Evolutionary conservation across 2,329 filamentous ascomycete genomes (phyloP).

Genomic region (Pseudogymnoascus sp.): DNA sequence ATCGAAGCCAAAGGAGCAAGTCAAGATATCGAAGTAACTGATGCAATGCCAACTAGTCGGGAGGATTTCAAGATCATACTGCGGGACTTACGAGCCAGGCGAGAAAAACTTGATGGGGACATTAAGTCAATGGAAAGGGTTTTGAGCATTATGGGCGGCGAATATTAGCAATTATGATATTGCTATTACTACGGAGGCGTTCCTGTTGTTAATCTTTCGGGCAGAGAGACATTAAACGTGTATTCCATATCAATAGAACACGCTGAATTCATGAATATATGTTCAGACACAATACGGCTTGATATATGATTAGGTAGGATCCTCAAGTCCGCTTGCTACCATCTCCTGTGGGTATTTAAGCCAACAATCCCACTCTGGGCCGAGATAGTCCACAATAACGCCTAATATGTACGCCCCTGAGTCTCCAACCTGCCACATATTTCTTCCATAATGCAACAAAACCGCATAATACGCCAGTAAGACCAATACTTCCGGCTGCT

Average conservation of each 20-base stretch:
- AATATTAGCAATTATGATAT: background rate
- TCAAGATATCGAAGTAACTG: background rate
- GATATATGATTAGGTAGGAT: background rate
- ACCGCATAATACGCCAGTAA: slow-evolving; percentile 26
- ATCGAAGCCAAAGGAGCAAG: background rate
- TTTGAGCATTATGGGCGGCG: background rate
- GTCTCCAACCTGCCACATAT: slow-evolving; percentile 27
- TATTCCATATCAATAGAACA: background rate
- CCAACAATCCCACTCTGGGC: slow-evolving; percentile 2
- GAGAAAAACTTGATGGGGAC: background rate
- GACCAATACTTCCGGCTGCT: slow-evolving; percentile 23
- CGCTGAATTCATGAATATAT: background rate
- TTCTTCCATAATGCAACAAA: slow-evolving; percentile 23
- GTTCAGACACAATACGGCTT: background rate
- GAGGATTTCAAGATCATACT: background rate
- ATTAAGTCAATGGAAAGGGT: background rate
- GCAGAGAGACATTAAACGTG: background rate
- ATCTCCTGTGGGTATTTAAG: slow-evolving; percentile 3
- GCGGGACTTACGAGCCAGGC: background rate
- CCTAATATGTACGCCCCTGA: slow-evolving; percentile 10
- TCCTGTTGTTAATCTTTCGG: background rate
- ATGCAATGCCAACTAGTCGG: background rate
- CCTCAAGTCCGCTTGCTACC: background rate
- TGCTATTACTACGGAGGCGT: background rate
- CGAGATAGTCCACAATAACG: slow-evolving; percentile 7